Percentiles rank a stretch among this genome's conserved stretches.
Conservation (phyloP, 179 eudicot genomes). For the Heliamphora ciliata region DNA sequence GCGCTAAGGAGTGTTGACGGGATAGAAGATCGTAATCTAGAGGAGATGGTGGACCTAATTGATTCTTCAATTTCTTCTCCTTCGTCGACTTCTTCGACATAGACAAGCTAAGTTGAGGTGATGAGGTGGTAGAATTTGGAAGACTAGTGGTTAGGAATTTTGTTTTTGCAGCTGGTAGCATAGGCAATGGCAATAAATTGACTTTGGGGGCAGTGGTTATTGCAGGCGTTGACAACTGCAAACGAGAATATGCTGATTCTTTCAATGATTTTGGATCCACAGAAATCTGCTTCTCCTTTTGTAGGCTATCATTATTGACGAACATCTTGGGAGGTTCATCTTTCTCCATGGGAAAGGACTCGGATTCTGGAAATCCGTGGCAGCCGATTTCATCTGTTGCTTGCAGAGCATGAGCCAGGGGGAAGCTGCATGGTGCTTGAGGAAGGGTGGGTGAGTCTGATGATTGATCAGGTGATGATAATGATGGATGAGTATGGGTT, state of each 20-base stretch:
- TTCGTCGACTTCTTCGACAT: conserved; percentile 21
- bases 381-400: background rate
- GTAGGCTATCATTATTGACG: conserved; percentile 24
- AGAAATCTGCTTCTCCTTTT: conserved; percentile 55
- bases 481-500: no score
- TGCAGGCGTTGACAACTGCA: background rate
- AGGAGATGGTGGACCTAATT: conserved; percentile 11
- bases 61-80: conserved; percentile 22
- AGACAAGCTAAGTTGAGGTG: conserved; percentile 28
- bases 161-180: conserved; percentile 35
- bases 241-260: conserved; percentile 20
- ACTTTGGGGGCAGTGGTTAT: background rate
- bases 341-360: conserved; percentile 34
- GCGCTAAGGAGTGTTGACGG: conserved; percentile 47
- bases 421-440: background rate
- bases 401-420: background rate
- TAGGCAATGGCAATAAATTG: conserved; percentile 16
- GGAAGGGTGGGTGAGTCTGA: background rate
- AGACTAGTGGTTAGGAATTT: conserved; percentile 53
- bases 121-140: conserved; percentile 42
- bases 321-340: conserved; percentile 17
- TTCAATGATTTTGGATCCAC: conserved; percentile 71
- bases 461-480: background rate
- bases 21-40: conserved; percentile 14
- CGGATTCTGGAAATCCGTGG: conserved; percentile 16